These are phyloP conservation scores for Tagetes patula DNA, from an alignment of 129 eudicot species.

Conservation along the genomic window DNA sequence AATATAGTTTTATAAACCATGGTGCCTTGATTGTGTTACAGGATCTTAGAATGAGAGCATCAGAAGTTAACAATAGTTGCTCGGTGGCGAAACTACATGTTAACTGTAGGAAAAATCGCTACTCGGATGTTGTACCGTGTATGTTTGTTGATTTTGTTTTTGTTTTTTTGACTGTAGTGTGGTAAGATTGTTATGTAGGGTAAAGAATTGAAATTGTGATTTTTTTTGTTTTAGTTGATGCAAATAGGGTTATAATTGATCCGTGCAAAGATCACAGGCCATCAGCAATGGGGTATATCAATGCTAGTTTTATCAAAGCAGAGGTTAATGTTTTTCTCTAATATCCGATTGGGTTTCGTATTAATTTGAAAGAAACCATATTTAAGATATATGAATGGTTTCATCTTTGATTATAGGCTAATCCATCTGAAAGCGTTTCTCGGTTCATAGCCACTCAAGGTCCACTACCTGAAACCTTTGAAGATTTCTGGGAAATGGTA, in stretches of 20 bases:
- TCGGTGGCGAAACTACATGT: constrained; percentile 64
- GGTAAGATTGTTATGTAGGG: background rate
- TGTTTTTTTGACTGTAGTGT: background rate
- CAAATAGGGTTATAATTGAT: constrained; percentile 77
- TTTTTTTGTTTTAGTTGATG: constrained; percentile 61
- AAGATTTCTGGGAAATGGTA: constrained; percentile 99
- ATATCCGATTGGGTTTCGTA: background rate
- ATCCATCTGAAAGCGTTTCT: constrained; percentile 65
- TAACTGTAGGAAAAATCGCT: constrained; percentile 75
- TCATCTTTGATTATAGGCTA: constrained; percentile 49
- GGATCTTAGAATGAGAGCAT: constrained; percentile 65
- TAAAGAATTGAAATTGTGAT: constrained; percentile 17
- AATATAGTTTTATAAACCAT: constrained; percentile 4
- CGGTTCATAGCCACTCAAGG: constrained; percentile 99
- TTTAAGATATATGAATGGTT: constrained; percentile 4
- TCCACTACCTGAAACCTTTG: constrained; percentile 82
- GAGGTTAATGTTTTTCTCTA: constrained; percentile 21
- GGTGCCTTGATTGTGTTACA: constrained; percentile 29
- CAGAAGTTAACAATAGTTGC: constrained; percentile 61
- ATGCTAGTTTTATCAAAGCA: constrained; percentile 74
- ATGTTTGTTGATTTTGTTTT: constrained; percentile 27
- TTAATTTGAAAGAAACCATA: constrained; percentile 8
- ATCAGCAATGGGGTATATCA: constrained; percentile 79
- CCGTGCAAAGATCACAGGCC: constrained; percentile 76
- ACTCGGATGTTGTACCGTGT: constrained; percentile 87